Conservation (phyloP, 2,329 filamentous ascomycete genomes). For the Gremmenia infestans region DNA sequence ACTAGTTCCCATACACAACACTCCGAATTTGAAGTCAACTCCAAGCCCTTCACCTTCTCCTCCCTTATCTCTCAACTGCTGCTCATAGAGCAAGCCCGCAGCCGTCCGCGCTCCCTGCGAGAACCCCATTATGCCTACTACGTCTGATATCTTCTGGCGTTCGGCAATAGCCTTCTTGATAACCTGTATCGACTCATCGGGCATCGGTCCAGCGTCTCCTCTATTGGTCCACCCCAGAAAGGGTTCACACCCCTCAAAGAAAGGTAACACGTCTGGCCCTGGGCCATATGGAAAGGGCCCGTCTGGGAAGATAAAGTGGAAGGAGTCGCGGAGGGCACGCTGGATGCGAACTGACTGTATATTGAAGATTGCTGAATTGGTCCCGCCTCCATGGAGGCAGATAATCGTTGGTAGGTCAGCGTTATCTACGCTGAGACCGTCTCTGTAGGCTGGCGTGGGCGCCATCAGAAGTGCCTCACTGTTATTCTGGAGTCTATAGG, state of each 20-base stretch:
- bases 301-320: constrained; percentile 15
- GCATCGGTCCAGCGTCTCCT: constrained; percentile 2
- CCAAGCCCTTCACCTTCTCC: not conserved
- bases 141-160: not conserved
- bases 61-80: constrained; percentile 42
- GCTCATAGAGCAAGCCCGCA: constrained; percentile 53
- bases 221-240: constrained; percentile 12
- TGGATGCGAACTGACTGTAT: constrained; percentile 14
- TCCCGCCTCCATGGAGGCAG: constrained; percentile 13
- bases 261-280: constrained; percentile 15
- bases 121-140: constrained; percentile 60
- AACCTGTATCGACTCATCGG: not conserved
- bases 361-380: constrained; percentile 12
- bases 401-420: constrained; percentile 10
- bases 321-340: constrained; percentile 5
- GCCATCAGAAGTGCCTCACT: not conserved
- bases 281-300: constrained; percentile 9
- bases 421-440: not conserved
- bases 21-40: constrained; percentile 18
- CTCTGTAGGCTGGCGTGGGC: not conserved
- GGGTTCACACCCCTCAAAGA: constrained; percentile 15
- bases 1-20: constrained; percentile 15
- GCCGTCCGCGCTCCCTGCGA: constrained; percentile 62
- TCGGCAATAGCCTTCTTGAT: constrained; percentile 1
- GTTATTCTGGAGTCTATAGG: not conserved